Conservation (phyloP, 2,329 filamentous ascomycete genomes). For the Fusarium sp. region DNA sequence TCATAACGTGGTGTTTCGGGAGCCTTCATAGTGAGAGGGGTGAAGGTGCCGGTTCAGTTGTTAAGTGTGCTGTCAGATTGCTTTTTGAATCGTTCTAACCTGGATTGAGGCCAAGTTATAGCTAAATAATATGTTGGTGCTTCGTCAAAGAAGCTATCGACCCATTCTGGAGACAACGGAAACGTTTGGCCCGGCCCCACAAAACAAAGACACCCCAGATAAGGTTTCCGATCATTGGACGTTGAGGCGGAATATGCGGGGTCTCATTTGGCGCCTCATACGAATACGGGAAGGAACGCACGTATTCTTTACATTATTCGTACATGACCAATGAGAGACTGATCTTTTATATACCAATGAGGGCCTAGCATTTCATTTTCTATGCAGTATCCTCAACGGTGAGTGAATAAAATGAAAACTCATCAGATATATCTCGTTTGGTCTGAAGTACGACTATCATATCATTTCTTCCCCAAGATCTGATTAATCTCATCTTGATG, state of each 20-base stretch:
- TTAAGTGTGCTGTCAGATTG: not conserved
- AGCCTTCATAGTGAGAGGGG: conserved; percentile 22
- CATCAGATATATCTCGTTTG: no score
- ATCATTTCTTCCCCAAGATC: conserved; percentile 26
- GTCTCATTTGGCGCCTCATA: not conserved
- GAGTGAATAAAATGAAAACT: no score
- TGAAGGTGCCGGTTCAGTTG: not conserved
- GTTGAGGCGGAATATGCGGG: not conserved
- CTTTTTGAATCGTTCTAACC: not conserved
- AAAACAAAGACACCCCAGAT: conserved; percentile 1
- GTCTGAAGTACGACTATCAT: not conserved
- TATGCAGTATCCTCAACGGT: not conserved
- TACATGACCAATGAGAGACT: not conserved
- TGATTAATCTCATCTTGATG: conserved; percentile 40
- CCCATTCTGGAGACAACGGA: conserved; percentile 40
- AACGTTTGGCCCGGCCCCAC: conserved; percentile 38
- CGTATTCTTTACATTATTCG: not conserved
- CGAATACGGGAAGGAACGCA: conserved; percentile 20
- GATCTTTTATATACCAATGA: no score
- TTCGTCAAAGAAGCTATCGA: conserved; percentile 20
- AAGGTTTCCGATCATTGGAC: not conserved
- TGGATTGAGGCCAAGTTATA: not conserved
- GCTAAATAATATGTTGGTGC: not conserved
- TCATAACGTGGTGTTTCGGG: conserved; percentile 45
- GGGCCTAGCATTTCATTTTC: not conserved